A percentile compares a stretch with the other conserved stretches of the same genome.
Evolutionary conservation across 352 stramenopile species (phyloP).

Genomic region (Globisporangium cylindrosporum): DNA sequence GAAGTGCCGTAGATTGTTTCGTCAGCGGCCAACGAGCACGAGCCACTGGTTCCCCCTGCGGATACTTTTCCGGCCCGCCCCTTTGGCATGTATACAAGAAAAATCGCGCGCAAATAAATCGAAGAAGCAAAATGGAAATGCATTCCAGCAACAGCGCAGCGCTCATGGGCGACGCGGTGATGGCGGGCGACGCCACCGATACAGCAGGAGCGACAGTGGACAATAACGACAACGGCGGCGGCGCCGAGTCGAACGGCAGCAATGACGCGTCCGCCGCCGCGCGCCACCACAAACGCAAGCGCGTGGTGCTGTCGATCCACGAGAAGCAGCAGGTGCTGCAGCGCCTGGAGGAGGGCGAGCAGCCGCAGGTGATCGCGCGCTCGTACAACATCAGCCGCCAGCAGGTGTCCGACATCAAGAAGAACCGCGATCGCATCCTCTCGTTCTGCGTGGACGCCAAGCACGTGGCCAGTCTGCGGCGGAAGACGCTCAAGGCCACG

Average conservation of each 20-base stretch:
- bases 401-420: constrained; percentile 87
- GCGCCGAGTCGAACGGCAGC: constrained; percentile 5
- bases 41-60: not conserved
- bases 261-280: not conserved
- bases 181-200: not conserved
- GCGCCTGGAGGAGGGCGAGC: constrained; percentile 63
- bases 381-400: constrained; percentile 73
- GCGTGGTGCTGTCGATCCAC: constrained; percentile 78
- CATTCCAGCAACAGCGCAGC: not conserved
- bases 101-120: not conserved
- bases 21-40: not conserved
- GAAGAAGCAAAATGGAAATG: not conserved
- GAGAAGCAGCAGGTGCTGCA: constrained; percentile 83
- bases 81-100: not conserved
- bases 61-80: not conserved
- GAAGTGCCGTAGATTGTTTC: not conserved
- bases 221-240: not conserved
- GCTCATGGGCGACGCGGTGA: not conserved
- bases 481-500: constrained; percentile 71
- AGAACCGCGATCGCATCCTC: constrained; percentile 77
- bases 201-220: not conserved
- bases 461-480: constrained; percentile 61
- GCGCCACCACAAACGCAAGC: constrained; percentile 57
- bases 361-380: constrained; percentile 55
- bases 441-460: constrained; percentile 75